Base-by-base conservation (phyloP, 306 rosid genomes). In the Mimosa pudica region DNA sequence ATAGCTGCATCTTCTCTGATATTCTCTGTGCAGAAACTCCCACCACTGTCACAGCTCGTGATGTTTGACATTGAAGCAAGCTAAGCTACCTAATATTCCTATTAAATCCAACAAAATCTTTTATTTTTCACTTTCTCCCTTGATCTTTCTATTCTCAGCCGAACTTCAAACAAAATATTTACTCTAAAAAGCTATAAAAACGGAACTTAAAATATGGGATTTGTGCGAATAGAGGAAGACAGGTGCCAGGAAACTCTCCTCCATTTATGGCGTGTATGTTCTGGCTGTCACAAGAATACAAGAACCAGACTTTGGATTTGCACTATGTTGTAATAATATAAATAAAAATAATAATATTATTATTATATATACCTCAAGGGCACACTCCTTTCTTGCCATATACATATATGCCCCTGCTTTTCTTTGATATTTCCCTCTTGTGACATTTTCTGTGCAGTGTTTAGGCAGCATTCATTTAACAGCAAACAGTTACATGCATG, bases 21-120 rank as follows among this genome's bases (percentile, higher is more conserved):
- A 52, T 87, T 87, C 75, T 82, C 91, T 5, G 92, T 83, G 61
- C 91, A 87, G 70, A 89, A 86, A 79, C 93, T 88, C 81, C 94
- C 88, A 87, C 94, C 88, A 87, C 87, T 91, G 38, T 81, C 89
- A 81, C 92, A 80, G 17, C 89, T 88, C 78, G 95, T 86, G 87
- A 89, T 84, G 83, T 85, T 92, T 83, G 97, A 92, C 94, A 88
- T 90, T 85, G 86, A 67, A 77, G 63, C 57, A 5, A 54, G 3
- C 14, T 54, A 44, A 51, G 63, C 57, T 17, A 54, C 10, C 14
- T 54, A 44, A 51, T 54, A 48, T 51, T 14, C 57, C 80, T 52
- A 20, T 55, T 55, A 17, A 55, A 55, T 55, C 61, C 61, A n/a
- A 55, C 30, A 41, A 78, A 44, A 75, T 62, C 80, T 79, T 4